A percentile compares a stretch with the other conserved stretches of the same genome.
These are phyloP conservation scores for Vitellaria paradoxa DNA, from an alignment of 179 eudicot genomes.

Conservation along the genomic window DNA sequence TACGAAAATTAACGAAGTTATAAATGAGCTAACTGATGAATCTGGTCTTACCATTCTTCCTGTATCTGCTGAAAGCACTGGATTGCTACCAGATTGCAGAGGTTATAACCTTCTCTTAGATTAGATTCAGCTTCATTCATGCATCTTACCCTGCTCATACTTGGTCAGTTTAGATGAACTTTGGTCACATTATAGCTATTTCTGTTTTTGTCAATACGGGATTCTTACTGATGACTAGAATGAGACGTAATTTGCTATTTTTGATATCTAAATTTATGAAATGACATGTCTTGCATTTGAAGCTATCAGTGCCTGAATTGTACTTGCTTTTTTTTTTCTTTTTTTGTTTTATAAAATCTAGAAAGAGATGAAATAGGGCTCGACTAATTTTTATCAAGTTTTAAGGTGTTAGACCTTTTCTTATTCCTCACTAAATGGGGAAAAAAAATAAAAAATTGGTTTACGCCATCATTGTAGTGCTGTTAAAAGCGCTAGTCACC, in stretches of 20 bases:
- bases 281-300: neutral
- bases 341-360: constrained; percentile 3
- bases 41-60: constrained; percentile 85
- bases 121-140: neutral
- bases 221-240: neutral
- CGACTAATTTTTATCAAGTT: neutral
- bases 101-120: constrained; percentile 32
- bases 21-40: constrained; percentile 46
- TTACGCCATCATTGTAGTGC: too few relatives aligned
- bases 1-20: constrained; percentile 26
- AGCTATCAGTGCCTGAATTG: neutral
- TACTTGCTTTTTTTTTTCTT: neutral
- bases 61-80: constrained; percentile 88
- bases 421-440: neutral
- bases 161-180: neutral
- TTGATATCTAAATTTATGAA: neutral
- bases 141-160: neutral
- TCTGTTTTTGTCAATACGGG: neutral
- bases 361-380: constrained; percentile 1
- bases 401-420: neutral
- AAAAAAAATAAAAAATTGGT: too few relatives aligned
- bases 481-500: too few relatives aligned
- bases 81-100: constrained; percentile 61
- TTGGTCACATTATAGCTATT: neutral
- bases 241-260: neutral